phyloP scores from a whole-genome alignment of 2,329 filamentous ascomycete genomes.

The Talaromyces sp. region DNA sequence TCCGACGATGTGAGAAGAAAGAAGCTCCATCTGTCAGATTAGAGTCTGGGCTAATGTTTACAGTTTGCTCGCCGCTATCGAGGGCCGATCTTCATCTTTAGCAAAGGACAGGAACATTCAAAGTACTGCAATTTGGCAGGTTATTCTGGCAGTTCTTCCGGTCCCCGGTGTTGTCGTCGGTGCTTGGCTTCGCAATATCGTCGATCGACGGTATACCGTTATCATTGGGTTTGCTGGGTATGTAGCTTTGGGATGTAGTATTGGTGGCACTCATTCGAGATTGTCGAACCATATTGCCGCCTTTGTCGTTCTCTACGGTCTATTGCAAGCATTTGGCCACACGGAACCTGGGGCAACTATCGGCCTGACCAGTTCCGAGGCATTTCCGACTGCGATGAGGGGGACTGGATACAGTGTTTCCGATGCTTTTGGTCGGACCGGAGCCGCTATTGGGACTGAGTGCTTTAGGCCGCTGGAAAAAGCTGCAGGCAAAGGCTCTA shows the following conservation, averaged over 20 bases:
- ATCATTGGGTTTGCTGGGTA: slow-evolving; percentile 32
- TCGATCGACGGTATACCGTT: slow-evolving; percentile 32
- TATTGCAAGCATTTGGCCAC: slow-evolving; percentile 33
- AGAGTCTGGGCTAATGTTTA: neutral
- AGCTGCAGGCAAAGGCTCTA: slow-evolving; percentile 28
- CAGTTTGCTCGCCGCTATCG: slow-evolving; percentile 28
- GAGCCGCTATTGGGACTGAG: slow-evolving; percentile 35
- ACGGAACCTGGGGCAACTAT: slow-evolving; percentile 37
- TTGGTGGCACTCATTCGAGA: slow-evolving; percentile 28
- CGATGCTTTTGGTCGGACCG: slow-evolving; percentile 34
- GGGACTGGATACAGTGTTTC: slow-evolving; percentile 34
- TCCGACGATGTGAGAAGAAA: slow-evolving; percentile 28
- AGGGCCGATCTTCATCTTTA: slow-evolving; percentile 34
- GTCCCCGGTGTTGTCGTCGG: slow-evolving; percentile 35
- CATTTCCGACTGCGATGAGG: slow-evolving; percentile 34
- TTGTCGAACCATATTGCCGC: slow-evolving; percentile 30
- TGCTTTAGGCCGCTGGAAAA: slow-evolving; percentile 34
- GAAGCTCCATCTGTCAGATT: too few relatives aligned
- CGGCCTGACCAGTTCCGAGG: slow-evolving; percentile 32
- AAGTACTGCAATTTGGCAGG: slow-evolving; percentile 36
- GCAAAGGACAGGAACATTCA: slow-evolving; percentile 33
- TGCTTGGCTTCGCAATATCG: slow-evolving; percentile 32
- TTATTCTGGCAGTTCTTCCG: slow-evolving; percentile 33
- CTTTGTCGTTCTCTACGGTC: slow-evolving; percentile 35
- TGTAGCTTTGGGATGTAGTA: slow-evolving; percentile 31